Evolutionary conservation across 2,329 filamentous ascomycete genomes (phyloP).

Genomic region (Stagonosporopsis rhizophila): DNA sequence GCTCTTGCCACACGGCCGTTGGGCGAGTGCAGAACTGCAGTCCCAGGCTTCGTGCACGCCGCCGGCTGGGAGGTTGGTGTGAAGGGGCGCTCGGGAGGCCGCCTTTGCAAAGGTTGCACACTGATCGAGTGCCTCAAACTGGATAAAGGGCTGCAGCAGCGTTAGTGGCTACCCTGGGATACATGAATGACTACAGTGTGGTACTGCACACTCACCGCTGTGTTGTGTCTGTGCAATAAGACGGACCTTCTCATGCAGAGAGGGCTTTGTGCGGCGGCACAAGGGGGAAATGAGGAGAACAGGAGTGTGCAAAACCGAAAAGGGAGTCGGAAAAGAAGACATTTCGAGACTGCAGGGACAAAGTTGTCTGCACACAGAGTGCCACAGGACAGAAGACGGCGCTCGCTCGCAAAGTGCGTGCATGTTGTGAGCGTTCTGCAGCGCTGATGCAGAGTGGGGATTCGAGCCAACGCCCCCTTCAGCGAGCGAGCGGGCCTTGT

Average conservation of each 20-base stretch:
- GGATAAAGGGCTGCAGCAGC: background rate
- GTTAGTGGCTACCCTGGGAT: background rate
- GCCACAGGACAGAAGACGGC: background rate
- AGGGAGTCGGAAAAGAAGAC: background rate
- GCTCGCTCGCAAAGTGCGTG: background rate
- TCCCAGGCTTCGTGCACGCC: background rate
- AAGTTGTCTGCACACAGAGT: background rate
- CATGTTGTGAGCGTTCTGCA: background rate
- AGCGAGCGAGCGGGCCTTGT: background rate
- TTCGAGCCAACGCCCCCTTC: background rate
- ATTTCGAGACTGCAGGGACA: background rate
- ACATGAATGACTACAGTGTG: background rate
- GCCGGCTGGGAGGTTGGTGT: background rate
- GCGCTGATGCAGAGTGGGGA: background rate
- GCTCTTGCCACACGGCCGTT: background rate
- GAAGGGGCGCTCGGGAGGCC: background rate
- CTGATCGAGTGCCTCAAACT: background rate
- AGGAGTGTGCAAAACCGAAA: background rate
- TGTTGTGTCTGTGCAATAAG: background rate
- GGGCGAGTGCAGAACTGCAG: background rate
- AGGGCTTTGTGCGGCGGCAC: constrained; percentile 2
- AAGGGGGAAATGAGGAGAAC: background rate
- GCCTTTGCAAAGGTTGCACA: background rate
- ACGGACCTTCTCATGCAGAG: constrained; percentile 11
- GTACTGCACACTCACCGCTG: background rate